Evolutionary conservation across 306 rosid species (phyloP), one percentile per base, ranked within the genome.

Genomic region (Vicia sativa): DNA sequence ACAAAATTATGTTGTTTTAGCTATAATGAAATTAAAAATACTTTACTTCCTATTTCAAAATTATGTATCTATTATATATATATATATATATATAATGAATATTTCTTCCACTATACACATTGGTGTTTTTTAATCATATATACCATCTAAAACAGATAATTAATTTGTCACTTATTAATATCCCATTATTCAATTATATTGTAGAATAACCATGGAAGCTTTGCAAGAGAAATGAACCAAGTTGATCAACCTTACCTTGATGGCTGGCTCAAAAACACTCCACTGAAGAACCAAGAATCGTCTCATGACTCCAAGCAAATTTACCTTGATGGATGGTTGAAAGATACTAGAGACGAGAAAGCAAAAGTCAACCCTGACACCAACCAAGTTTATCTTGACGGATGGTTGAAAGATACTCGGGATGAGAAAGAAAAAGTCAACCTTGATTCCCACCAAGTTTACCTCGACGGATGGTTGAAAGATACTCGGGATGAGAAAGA

Each of bases 281-380:
- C 5, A 49, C 8, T 50, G 29, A 50, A 19, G 6, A 19, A 19
- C 44, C 13, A 34, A 59, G 4, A 58, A 13, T 0, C 3, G 7
- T 7, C 10, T 13, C 13, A 26, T 0, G 23, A 64, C 39, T 19
- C 57, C 4, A 4, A 14, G 2, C 57, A 14, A 9, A 5, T 7
- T 25, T 65, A 65, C 12, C 70, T 65, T 45, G 44, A 44, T 65
- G 70, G 70, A 6, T 44, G 70, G 70, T 26, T 43, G 9, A 64
- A 64, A 41, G 16, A 21, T 11, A 21, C 50, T 14, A 35, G 7
- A 2, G 8, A 16, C 5, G 34, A 4, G 2, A 44, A n/a, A 44
- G 2, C 9, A 44, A 13, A 44, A 44, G 2, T 5, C 25, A 15
- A 16, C 26, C 12, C 26, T 15, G 21, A 49, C 26, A 8, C 68